Base-by-base conservation (phyloP, 345 rosid genomes). In the Ceriops zippeliana region DNA sequence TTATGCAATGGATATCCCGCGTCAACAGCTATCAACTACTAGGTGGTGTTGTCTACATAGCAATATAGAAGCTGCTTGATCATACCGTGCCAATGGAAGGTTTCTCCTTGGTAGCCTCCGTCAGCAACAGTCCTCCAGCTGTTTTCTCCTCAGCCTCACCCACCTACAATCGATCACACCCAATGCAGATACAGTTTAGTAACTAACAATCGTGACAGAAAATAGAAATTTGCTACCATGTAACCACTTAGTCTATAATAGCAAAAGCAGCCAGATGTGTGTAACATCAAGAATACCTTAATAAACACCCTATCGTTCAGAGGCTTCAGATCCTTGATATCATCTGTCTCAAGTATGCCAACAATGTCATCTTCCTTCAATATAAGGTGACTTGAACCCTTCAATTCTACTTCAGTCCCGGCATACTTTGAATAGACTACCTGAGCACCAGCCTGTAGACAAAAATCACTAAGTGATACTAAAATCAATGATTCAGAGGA, bases 61-160 rank as follows among this genome's bases (percentile, higher is more conserved):
- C 52, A 19, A 5, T 2, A 9, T 0, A 24, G 17, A 22, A n/a
- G 22, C 16, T 8, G 21, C 22, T 52, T 13, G 5, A 38, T 49
- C 83, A 78, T 76, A 92, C 99, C 62, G 79, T 79, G 77, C 98
- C 99, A 57, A 92, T 83, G 28, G 97, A 92, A 72, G 98, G 98
- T 70, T 92, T 91, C 78, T 95, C 98, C 81, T 92, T 92, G 81
- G 84, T 81, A 47, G 96, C 86, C 77, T 85, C 92, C 1, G 98
- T 88, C 76, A 95, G 72, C 70, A 92, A 70, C 86, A 96, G 77
- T 56, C 99, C 99, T 69, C 98, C 99, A 21, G 99, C 85, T 71
- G 98, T 96, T 78, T 85, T 92, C 83, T 85, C 89, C 86, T 96
- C 96, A 2, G 97, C 96, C 78, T 87, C 92, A 52, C 90, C 93